phyloP scores from a whole-genome alignment of 129 eudicot genomes.

The Pseudognaphalium luteoalbum region DNA sequence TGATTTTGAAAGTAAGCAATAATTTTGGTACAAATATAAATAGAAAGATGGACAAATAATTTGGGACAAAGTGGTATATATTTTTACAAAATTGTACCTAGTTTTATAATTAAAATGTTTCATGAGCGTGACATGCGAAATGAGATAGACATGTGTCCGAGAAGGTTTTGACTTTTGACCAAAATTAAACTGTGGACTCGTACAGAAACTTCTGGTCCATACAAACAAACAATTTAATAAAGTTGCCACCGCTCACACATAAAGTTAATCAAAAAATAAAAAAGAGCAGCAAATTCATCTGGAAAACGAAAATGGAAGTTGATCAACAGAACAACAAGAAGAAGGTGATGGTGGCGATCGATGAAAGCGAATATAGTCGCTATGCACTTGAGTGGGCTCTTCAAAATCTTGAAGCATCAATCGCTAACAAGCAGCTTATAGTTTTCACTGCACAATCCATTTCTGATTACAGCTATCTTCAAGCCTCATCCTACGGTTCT shows the following conservation, averaged over 20 bases:
- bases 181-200: neutral
- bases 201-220: constrained; percentile 19
- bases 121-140: no score
- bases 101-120: no score
- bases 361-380: constrained; percentile 59
- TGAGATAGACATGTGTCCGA: no score
- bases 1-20: no score
- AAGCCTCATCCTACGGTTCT: constrained; percentile 49
- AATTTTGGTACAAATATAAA: no score
- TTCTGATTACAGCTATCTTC: constrained; percentile 39
- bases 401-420: constrained; percentile 39
- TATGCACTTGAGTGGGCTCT: constrained; percentile 69
- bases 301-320: neutral
- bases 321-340: constrained; percentile 32
- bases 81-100: no score
- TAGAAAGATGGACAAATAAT: no score
- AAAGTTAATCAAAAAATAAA: neutral
- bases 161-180: neutral
- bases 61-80: no score
- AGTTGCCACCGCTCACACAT: constrained; percentile 1
- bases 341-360: constrained; percentile 74
- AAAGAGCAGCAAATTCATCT: neutral
- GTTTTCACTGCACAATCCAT: constrained; percentile 48
- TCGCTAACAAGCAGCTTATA: constrained; percentile 35
- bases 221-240: neutral